A percentile compares a stretch with the other conserved stretches of the same genome.
These are phyloP conservation scores for Kluyveromyces sp. DNA, from an alignment of 1,139 yeast genomes.

Conservation along the genomic window DNA sequence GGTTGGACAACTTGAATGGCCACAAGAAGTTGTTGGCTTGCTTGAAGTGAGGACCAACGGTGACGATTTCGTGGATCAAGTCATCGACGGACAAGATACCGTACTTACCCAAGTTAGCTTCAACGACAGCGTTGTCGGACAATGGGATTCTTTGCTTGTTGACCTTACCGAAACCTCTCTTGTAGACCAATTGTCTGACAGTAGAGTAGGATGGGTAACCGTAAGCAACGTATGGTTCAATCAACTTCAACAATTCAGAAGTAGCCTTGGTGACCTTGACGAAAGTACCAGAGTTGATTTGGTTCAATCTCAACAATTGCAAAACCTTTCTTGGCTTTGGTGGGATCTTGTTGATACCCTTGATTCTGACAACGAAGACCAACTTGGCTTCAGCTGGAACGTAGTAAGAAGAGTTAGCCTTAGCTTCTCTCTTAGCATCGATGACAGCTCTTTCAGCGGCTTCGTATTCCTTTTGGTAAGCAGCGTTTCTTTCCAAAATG, in stretches of 20 bases:
- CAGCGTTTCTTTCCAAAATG: constrained; percentile 95
- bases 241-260: constrained; percentile 89
- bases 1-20: constrained; percentile 99
- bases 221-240: constrained; percentile 98
- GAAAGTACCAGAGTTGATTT: constrained; percentile 97
- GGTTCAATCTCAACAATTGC: constrained; percentile 95
- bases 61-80: constrained; percentile 96
- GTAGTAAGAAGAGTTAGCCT: constrained; percentile 92
- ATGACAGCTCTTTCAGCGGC: constrained; percentile 91
- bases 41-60: constrained; percentile 99
- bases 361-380: constrained; percentile 96
- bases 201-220: constrained; percentile 98
- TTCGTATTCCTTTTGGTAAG: constrained; percentile 94
- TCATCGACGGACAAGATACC: constrained; percentile 96
- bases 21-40: constrained; percentile 99
- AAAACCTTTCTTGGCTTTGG: constrained; percentile 99
- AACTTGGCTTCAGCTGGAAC: constrained; percentile 96
- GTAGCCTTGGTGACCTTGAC: constrained; percentile 99
- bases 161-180: constrained; percentile 99
- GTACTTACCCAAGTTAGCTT: constrained; percentile 89
- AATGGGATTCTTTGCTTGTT: constrained; percentile 97
- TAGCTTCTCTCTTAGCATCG: constrained; percentile 92
- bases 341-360: constrained; percentile 99
- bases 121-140: constrained; percentile 90
- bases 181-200: constrained; percentile 94